Evolutionary conservation across 2,329 filamentous ascomycete genomes (phyloP).

Genomic region (Decorospora gaudefroyi): DNA sequence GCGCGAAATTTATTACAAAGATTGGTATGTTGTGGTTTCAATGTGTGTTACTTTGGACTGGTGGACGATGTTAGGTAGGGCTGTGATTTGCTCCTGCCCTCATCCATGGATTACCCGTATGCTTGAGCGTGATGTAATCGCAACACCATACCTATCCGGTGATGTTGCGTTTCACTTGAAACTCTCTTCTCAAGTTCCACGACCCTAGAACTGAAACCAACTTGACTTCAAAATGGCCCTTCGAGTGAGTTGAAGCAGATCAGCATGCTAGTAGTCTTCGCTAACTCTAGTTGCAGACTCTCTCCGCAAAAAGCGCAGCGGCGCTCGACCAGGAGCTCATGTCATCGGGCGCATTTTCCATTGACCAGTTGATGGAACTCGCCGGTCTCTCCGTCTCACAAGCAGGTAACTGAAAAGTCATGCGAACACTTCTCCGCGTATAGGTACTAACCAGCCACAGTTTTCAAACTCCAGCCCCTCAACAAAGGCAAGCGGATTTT

Average conservation of each 20-base stretch:
- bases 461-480: constrained; percentile 81
- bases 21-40: no score
- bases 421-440: background rate
- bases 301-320: constrained; percentile 84
- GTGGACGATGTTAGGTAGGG: background rate
- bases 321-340: constrained; percentile 93
- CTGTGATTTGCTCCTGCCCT: background rate
- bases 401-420: constrained; percentile 61
- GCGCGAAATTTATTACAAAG: no score
- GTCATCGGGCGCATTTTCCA: constrained; percentile 82
- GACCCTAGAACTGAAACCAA: no score
- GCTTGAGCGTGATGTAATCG: constrained; percentile 41
- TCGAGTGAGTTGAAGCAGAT: constrained; percentile 19
- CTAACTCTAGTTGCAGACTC: constrained; percentile 66
- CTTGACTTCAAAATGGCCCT: constrained; percentile 20
- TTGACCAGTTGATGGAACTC: constrained; percentile 97
- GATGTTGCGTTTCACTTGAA: background rate
- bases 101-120: background rate
- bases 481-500: constrained; percentile 73
- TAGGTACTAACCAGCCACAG: constrained; percentile 51
- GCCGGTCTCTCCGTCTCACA: constrained; percentile 92
- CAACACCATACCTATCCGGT: constrained; percentile 10
- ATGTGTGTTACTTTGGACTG: no score
- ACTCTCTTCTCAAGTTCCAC: background rate
- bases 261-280: no score